Conservation (phyloP, 441 rosid genomes). For the Bocquillonia castaneifolia region DNA sequence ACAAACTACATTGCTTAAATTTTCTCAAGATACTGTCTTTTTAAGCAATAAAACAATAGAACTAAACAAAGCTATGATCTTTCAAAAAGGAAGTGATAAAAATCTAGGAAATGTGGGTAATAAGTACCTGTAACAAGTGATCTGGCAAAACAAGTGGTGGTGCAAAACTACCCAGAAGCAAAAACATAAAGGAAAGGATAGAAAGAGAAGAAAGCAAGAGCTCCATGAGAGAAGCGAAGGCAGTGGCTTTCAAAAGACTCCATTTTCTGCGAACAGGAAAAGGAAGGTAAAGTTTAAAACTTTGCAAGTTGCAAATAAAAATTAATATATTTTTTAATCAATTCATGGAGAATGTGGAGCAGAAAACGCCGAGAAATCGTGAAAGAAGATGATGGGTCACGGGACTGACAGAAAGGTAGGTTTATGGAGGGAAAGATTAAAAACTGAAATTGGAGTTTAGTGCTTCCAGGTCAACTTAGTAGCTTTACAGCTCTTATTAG, state of each 20-base stretch:
- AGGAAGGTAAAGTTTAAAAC: background rate
- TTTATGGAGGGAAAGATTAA: background rate
- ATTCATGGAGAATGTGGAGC: background rate
- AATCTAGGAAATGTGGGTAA: background rate
- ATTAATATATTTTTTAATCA: no score
- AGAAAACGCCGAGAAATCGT: background rate
- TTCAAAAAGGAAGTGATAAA: background rate
- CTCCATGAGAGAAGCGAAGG: slow-evolving; percentile 16
- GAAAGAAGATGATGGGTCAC: background rate
- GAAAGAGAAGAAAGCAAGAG: slow-evolving; percentile 3
- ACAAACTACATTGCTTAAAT: slow-evolving; percentile 2
- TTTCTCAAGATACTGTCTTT: background rate
- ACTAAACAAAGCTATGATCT: background rate
- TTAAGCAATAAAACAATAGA: background rate
- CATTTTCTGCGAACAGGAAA: slow-evolving; percentile 16
- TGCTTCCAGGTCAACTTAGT: background rate
- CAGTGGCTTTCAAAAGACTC: slow-evolving; percentile 10
- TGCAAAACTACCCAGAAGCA: slow-evolving; percentile 15
- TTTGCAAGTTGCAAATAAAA: no score
- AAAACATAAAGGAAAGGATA: slow-evolving; percentile 8
- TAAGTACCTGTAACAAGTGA: slow-evolving; percentile 26
- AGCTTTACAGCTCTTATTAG: slow-evolving; percentile 5
- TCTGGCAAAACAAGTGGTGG: slow-evolving; percentile 14
- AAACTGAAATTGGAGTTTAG: background rate
- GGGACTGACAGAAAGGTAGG: background rate